A percentile compares a stretch with the other conserved stretches of the same genome.
Evolutionary conservation across 768 basidiomycete genomes (phyloP).

Genomic region (Boletus rufocinnamomeus): DNA sequence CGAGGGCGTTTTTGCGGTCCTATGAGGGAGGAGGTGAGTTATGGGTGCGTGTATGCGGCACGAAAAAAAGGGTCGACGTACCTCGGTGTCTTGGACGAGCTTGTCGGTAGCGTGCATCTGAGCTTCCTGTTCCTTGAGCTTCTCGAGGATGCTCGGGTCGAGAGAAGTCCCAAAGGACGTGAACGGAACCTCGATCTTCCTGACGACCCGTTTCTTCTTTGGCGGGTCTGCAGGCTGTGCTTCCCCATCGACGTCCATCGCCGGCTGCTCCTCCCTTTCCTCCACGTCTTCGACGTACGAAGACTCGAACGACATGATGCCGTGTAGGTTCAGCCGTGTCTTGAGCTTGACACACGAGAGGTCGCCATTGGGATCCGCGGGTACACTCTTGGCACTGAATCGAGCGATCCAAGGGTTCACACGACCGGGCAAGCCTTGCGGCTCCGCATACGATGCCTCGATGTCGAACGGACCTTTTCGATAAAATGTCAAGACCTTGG

Average conservation of each 20-base stretch:
- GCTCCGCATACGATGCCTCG: slow-evolving; percentile 82
- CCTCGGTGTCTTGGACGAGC: slow-evolving; percentile 97
- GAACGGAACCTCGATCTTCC: slow-evolving; percentile 82
- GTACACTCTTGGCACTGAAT: slow-evolving; percentile 83
- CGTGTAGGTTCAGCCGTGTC: slow-evolving; percentile 83
- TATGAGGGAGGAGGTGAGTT: slow-evolving; percentile 28
- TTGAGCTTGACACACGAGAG: slow-evolving; percentile 86
- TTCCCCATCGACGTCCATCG: slow-evolving; percentile 68
- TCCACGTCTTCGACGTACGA: slow-evolving; percentile 84
- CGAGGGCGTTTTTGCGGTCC: slow-evolving; percentile 98
- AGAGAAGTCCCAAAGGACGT: slow-evolving; percentile 64
- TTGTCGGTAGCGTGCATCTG: slow-evolving; percentile 91
- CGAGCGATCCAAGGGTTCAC: slow-evolving; percentile 85
- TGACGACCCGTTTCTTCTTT: slow-evolving; percentile 85
- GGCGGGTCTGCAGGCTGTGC: slow-evolving; percentile 42
- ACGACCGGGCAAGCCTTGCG: slow-evolving; percentile 65
- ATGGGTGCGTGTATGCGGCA: slow-evolving; percentile 5
- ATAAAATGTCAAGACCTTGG: slow-evolving; percentile 95
- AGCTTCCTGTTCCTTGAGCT: slow-evolving; percentile 77
- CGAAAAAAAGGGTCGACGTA: slow-evolving; percentile 36
- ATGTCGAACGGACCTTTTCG: slow-evolving; percentile 87
- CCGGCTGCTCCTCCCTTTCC: slow-evolving; percentile 66
- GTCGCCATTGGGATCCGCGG: slow-evolving; percentile 67
- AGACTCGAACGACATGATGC: slow-evolving; percentile 82
- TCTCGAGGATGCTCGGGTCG: slow-evolving; percentile 63